A percentile compares a stretch with the other conserved stretches of the same genome.
These are phyloP conservation scores for Adansonia grandidieri DNA, from an alignment of 441 rosid genomes.

Conservation along the genomic window DNA sequence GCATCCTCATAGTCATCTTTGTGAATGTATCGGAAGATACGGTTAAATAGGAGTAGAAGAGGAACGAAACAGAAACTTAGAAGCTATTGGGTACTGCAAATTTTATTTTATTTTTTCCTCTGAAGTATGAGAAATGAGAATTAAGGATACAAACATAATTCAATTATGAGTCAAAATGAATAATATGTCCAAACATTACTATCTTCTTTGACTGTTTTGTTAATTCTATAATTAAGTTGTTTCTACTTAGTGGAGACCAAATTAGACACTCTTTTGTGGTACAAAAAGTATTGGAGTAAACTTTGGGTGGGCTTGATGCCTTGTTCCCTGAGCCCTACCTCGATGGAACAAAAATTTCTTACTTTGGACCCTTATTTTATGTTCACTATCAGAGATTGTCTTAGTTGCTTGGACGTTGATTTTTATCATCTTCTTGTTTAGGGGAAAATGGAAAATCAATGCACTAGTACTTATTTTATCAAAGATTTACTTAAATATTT, in stretches of 20 bases:
- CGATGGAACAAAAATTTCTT: not conserved
- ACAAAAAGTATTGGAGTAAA: not conserved
- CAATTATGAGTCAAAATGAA: not conserved
- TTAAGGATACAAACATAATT: not conserved
- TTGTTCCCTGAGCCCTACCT: not conserved
- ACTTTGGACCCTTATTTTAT: not conserved
- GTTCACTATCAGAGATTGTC: not conserved
- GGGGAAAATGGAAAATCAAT: not conserved
- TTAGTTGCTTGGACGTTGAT: not conserved
- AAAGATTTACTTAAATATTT: not conserved
- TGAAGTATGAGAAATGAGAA: not conserved
- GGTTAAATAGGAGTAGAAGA: not conserved
- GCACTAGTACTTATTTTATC: not conserved
- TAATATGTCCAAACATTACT: not conserved
- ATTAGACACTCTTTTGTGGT: not conserved
- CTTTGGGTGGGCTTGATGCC: not conserved
- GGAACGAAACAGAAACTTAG: not conserved
- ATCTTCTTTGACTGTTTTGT: not conserved
- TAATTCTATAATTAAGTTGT: not conserved
- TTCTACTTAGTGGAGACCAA: constrained; percentile 6
- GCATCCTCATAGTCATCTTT: not conserved
- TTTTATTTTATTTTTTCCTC: not conserved
- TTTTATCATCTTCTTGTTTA: not conserved
- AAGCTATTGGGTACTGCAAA: not conserved
- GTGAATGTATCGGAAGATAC: not conserved